These are phyloP conservation scores for Colletotrichum paranaense DNA, from an alignment of 2,329 filamentous ascomycete species.

Conservation along the genomic window DNA sequence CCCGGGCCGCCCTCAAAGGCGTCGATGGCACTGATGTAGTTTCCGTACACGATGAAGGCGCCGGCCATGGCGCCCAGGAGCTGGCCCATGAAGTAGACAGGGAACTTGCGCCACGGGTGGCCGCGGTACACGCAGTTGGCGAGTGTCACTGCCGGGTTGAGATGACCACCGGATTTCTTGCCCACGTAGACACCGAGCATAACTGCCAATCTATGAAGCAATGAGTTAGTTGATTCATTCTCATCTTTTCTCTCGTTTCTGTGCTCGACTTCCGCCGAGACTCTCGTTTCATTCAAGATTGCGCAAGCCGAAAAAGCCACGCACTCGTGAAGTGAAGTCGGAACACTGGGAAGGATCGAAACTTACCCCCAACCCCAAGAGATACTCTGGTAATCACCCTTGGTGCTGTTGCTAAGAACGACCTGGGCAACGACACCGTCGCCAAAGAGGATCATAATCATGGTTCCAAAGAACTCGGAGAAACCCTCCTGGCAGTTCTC, in stretches of 20 bases:
- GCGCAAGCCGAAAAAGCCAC: slow-evolving; percentile 20
- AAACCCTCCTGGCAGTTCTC: slow-evolving; percentile 66
- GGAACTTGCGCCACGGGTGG: slow-evolving; percentile 76
- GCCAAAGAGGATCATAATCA: slow-evolving; percentile 76
- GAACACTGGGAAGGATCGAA: not conserved
- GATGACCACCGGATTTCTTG: slow-evolving; percentile 73
- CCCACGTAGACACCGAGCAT: slow-evolving; percentile 77
- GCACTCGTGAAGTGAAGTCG: not conserved
- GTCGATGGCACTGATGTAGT: slow-evolving; percentile 74
- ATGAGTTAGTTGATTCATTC: slow-evolving; percentile 3
- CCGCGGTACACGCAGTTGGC: slow-evolving; percentile 76
- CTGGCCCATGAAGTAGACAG: slow-evolving; percentile 75
- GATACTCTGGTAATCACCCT: slow-evolving; percentile 62
- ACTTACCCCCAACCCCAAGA: slow-evolving; percentile 63
- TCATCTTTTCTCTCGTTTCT: not conserved
- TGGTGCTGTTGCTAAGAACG: slow-evolving; percentile 61
- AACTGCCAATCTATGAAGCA: slow-evolving; percentile 63
- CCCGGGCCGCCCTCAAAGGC: slow-evolving; percentile 69
- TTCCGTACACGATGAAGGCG: slow-evolving; percentile 67
- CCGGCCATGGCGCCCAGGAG: slow-evolving; percentile 74
- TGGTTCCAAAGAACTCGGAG: slow-evolving; percentile 75
- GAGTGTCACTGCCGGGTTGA: slow-evolving; percentile 79
- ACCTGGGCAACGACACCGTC: slow-evolving; percentile 80
- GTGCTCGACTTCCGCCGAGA: not conserved
- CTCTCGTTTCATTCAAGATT: not conserved